These are phyloP conservation scores for Sarocladium strictum DNA, from an alignment of 2,329 filamentous ascomycete genomes.

Conservation along the genomic window DNA sequence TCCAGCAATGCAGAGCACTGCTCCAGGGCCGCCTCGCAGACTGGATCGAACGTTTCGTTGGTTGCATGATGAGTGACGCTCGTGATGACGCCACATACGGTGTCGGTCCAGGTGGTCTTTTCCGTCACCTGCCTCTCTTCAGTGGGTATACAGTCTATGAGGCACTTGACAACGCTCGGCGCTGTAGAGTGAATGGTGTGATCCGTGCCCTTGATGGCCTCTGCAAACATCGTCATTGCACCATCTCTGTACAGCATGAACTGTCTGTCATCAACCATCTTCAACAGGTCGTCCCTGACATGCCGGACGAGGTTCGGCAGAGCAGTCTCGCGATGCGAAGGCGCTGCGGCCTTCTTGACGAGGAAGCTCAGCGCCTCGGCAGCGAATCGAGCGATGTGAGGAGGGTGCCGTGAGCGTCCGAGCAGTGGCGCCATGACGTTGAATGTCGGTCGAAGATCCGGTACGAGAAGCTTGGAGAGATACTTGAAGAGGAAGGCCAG, in stretches of 20 bases:
- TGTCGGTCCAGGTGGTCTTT: conserved; percentile 50
- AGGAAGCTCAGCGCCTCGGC: conserved; percentile 94
- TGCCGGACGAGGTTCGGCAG: conserved; percentile 66
- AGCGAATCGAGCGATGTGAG: conserved; percentile 84
- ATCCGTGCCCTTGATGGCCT: conserved; percentile 64
- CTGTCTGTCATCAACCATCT: conserved; percentile 46
- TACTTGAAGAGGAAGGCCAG: conserved; percentile 98
- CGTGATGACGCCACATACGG: conserved; percentile 71
- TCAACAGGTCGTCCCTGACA: conserved; percentile 62
- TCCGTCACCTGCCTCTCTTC: conserved; percentile 43
- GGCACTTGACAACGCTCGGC: conserved; percentile 42
- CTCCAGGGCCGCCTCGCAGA: conserved; percentile 58
- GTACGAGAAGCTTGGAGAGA: conserved; percentile 77
- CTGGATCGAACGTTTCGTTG: conserved; percentile 62
- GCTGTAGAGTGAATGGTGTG: conserved; percentile 55
- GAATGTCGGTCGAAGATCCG: conserved; percentile 79
- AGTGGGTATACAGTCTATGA: conserved; percentile 46
- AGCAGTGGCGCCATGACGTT: conserved; percentile 78
- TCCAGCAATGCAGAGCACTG: conserved; percentile 25
- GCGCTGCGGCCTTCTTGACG: conserved; percentile 77
- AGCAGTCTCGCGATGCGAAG: conserved; percentile 68
- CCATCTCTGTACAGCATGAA: conserved; percentile 74
- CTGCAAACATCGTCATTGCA: conserved; percentile 85
- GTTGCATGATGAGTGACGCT: conserved; percentile 80
- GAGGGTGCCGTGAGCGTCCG: conserved; percentile 74